Conservation (phyloP, 371 early-diverging fungal genomes). For the Haplosporangium sp. region DNA sequence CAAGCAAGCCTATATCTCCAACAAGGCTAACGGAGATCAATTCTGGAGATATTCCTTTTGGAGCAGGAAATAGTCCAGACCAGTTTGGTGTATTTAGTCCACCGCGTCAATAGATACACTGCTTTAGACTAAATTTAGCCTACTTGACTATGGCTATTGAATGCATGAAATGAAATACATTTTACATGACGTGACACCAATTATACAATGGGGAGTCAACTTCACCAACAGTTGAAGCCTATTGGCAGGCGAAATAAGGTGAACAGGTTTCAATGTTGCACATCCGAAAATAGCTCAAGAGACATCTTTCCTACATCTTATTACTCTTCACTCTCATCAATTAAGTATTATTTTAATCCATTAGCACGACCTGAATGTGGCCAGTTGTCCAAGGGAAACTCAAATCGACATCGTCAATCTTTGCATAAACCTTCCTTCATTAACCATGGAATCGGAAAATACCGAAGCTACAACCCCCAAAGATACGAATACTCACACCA, state of each 20-base stretch:
- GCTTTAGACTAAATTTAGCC: neutral
- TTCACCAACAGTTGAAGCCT: too few relatives aligned
- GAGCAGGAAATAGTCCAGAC: conserved; percentile 16
- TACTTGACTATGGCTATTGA: too few relatives aligned
- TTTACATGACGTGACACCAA: too few relatives aligned
- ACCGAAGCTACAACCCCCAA: neutral
- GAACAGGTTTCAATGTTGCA: neutral
- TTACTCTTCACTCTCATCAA: neutral
- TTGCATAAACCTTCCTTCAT: neutral
- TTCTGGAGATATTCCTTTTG: conserved; percentile 39
- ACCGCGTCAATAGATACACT: neutral
- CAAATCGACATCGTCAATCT: conserved; percentile 1
- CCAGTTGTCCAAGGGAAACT: neutral
- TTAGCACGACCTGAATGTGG: conserved; percentile 2
- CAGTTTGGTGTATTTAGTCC: conserved; percentile 10
- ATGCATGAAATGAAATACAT: too few relatives aligned
- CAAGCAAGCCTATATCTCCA: conserved; percentile 8
- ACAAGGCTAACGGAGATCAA: conserved; percentile 19
- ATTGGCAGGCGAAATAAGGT: too few relatives aligned
- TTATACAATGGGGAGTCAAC: too few relatives aligned
- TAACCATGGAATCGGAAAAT: conserved; percentile 4
- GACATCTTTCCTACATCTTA: neutral
- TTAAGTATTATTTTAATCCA: neutral
- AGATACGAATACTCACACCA: neutral
- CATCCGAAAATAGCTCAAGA: neutral